Evolutionary conservation across 2,329 filamentous ascomycete genomes (phyloP), one percentile per base, ranked within the genome.

Genomic region (Phialemonium atrogriseum): DNA sequence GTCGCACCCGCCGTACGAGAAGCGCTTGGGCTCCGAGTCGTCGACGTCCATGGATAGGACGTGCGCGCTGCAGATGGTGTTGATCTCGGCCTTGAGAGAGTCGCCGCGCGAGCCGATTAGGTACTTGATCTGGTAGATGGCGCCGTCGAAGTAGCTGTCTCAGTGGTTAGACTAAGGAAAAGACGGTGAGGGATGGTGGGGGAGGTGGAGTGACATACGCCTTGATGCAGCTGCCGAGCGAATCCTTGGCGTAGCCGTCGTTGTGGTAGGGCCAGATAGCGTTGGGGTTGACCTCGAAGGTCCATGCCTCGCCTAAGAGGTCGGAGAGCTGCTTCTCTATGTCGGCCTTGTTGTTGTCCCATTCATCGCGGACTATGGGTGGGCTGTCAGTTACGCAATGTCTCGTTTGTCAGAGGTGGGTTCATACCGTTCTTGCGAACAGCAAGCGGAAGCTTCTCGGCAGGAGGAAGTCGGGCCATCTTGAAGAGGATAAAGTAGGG

Each of bases 371-470:
- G 39, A 73, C 67, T 73, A 10, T 10, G 9, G 15, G 6, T 8
- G 24, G n/a, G n/a, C n/a, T n/a, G n/a, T n/a, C n/a, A n/a, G n/a
- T n/a, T n/a, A n/a, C n/a, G n/a, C n/a, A n/a, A n/a, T n/a, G n/a
- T n/a, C n/a, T n/a, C 8, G 44, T 25, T 19, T 24, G 22, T 30
- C 17, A 26, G 24, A 2, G 8, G 13, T 30, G 13, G 29, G 20
- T 19, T 50, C 52, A 43, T 45, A 71, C 68, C 45, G 48, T 70
- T 67, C 53, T 70, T 73, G 48, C 68, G 65, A 25, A 65, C 45
- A 19, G 59, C 62, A 39, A 73, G 63, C 21, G 68, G 57, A 9
- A 73, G 54, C 51, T 68, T 73, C 39, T 62, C 67, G 26, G 56
- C 59, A 7, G 66, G 64, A 7, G 63, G 56, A 29, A 67, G 58